Conservation (phyloP, 2,329 filamentous ascomycete species). For the Dactylellina parvicollis region DNA sequence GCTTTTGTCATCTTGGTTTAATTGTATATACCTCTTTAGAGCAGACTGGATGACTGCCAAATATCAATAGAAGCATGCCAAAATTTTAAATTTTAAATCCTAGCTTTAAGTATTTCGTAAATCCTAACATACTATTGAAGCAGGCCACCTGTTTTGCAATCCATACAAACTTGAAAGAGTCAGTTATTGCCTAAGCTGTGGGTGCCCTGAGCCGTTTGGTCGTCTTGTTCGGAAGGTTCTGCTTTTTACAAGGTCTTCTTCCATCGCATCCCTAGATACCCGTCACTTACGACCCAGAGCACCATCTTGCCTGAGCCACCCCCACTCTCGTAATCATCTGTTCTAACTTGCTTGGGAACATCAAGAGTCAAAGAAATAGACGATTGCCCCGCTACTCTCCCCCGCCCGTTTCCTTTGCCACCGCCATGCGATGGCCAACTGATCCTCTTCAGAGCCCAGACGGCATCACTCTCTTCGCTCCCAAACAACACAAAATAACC, state of each 20-base stretch:
- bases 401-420: conserved; percentile 56
- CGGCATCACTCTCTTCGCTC: conserved; percentile 74
- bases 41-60: conserved; percentile 27
- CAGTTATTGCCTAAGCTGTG: no score
- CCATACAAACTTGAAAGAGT: no score
- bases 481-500: conserved; percentile 88
- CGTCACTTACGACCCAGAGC: conserved; percentile 83
- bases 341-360: conserved; percentile 63
- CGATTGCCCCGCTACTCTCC: conserved; percentile 64
- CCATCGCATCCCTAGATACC: conserved; percentile 81
- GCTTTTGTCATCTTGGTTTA: background rate
- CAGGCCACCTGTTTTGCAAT: no score
- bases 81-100: no score
- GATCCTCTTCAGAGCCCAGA: conserved; percentile 85
- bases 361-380: conserved; percentile 37
- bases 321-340: conserved; percentile 57
- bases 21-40: conserved; percentile 35
- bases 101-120: no score
- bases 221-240: background rate
- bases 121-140: no score
- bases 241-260: conserved; percentile 60
- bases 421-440: conserved; percentile 69
- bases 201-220: background rate
- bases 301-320: conserved; percentile 71
- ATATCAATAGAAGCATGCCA: conserved; percentile 23